phyloP scores from a whole-genome alignment of 768 basidiomycete genomes.

The Termitomyces sp. region DNA sequence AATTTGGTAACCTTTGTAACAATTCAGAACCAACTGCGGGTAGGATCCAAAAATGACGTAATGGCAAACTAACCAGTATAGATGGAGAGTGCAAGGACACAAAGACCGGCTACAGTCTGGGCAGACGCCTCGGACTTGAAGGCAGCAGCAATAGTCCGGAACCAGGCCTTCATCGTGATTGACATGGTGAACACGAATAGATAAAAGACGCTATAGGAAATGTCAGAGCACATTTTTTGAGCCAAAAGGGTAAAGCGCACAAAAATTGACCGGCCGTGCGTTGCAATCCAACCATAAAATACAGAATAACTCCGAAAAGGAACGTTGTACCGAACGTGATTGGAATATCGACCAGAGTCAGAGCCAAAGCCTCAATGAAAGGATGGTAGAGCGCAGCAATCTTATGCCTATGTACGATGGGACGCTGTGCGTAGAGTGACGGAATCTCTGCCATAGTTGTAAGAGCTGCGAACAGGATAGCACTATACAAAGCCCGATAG shows the following conservation, averaged over 20 bases:
- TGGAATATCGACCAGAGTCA: constrained; percentile 58
- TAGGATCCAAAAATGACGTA: constrained; percentile 19
- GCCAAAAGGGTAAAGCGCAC: constrained; percentile 32
- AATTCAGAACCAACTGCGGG: neutral
- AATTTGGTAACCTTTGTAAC: constrained; percentile 42
- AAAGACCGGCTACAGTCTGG: constrained; percentile 38
- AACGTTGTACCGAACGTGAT: constrained; percentile 45
- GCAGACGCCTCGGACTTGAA: constrained; percentile 56
- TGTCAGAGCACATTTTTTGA: neutral
- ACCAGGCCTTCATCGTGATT: constrained; percentile 70
- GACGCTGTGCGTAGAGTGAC: constrained; percentile 52
- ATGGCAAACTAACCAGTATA: constrained; percentile 30
- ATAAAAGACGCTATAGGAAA: constrained; percentile 43
- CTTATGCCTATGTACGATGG: constrained; percentile 52
- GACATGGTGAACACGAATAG: constrained; percentile 51
- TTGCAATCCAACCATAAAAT: constrained; percentile 61
- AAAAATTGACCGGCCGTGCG: constrained; percentile 56
- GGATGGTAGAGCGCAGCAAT: constrained; percentile 50
- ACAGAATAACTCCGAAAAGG: constrained; percentile 44
- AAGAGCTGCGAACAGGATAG: constrained; percentile 6
- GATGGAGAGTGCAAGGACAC: constrained; percentile 44
- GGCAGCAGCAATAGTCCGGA: constrained; percentile 58
- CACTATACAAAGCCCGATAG: constrained; percentile 4
- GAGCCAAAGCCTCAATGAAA: constrained; percentile 30
- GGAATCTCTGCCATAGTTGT: constrained; percentile 17